Percentiles rank a stretch among this genome's conserved stretches.
These are phyloP conservation scores for Penicillium silybi DNA, from an alignment of 495 filamentous ascomycete species.

Conservation along the genomic window DNA sequence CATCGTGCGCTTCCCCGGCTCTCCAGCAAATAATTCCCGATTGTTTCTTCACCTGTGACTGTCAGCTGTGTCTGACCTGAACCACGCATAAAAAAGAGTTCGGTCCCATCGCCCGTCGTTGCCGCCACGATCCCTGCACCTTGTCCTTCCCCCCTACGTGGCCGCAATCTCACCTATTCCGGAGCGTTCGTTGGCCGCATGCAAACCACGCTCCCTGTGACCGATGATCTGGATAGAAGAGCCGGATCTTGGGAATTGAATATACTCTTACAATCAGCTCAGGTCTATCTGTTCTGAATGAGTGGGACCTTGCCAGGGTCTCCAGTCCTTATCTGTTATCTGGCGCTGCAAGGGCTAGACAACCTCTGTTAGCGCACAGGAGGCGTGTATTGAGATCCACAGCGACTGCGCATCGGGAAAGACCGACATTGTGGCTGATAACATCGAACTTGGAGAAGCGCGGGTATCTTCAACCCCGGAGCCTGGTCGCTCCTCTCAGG, in stretches of 20 bases:
- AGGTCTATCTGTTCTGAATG: slow-evolving; percentile 10
- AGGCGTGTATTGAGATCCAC: not conserved
- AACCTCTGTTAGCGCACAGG: slow-evolving; percentile 1
- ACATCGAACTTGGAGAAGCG: slow-evolving; percentile 20
- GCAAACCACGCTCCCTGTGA: not conserved
- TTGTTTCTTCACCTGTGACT: not conserved
- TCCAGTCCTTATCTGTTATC: slow-evolving; percentile 19
- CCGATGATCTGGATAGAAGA: not conserved
- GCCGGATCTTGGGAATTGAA: not conserved
- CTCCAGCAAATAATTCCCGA: not conserved
- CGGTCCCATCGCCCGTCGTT: not conserved
- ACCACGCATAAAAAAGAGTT: not conserved
- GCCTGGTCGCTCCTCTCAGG: slow-evolving; percentile 26
- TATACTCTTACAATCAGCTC: not conserved
- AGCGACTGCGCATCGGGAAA: not conserved
- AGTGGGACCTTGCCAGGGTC: slow-evolving; percentile 2
- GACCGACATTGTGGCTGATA: slow-evolving; percentile 23
- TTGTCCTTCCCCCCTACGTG: slow-evolving; percentile 8
- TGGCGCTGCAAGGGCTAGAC: slow-evolving; percentile 1
- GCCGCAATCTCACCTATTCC: slow-evolving; percentile 7
- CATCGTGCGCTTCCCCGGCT: slow-evolving; percentile 5
- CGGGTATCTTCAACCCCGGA: slow-evolving; percentile 11
- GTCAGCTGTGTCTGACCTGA: not conserved
- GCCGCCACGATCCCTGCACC: slow-evolving; percentile 8
- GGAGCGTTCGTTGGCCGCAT: slow-evolving; percentile 3